Base-by-base conservation (phyloP, 257 asterid species). In the Gentiana straminea region DNA sequence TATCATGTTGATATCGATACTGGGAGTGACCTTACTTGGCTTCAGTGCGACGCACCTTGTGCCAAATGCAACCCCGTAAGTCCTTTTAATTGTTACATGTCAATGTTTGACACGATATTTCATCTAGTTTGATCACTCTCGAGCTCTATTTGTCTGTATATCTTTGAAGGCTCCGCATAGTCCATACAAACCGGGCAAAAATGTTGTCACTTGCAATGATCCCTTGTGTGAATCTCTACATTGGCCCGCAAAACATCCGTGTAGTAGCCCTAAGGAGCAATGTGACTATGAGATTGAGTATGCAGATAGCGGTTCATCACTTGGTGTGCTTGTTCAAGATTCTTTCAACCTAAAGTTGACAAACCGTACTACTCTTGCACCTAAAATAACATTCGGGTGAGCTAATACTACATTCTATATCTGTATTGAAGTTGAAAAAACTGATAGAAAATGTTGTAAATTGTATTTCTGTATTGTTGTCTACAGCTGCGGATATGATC, bases 1-100 rank as follows among this genome's bases (percentile, higher is more conserved):
- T 89, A 79, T 72, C 79, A 70, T 76, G 80, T 91, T 15, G 98
- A 91, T 72, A 77, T 88, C 1, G 96, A 91, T 57, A 87, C 96
- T 4, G 98, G 97, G 49, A 91, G 98, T 68, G 98, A 87, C 55
- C 91, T 91, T 45, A 84, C 98, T 9, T 91, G 98, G 98, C 87
- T 87, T 51, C 96, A 83, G 48, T 91, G 98, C 67, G 94, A 91
- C 58, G 95, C 90, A 47, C 98, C 97, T 58, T 91, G 96, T 66
- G 45, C 62, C 11, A 81, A 82, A 73, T 90, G 97, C 77, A 64
- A 66, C 10, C 92, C 94, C 69, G 96, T 81, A 64, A 57, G 61
- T 48, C 47, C 58, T 36, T 44, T 13, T 37, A 9, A 36, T 44
- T 53, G 49, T 50, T 44, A 49, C 48, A 35, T 41, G 46, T 41